These are phyloP conservation scores for Nicotiana sylvestris DNA, from an alignment of 257 asterid genomes.

Conservation along the genomic window DNA sequence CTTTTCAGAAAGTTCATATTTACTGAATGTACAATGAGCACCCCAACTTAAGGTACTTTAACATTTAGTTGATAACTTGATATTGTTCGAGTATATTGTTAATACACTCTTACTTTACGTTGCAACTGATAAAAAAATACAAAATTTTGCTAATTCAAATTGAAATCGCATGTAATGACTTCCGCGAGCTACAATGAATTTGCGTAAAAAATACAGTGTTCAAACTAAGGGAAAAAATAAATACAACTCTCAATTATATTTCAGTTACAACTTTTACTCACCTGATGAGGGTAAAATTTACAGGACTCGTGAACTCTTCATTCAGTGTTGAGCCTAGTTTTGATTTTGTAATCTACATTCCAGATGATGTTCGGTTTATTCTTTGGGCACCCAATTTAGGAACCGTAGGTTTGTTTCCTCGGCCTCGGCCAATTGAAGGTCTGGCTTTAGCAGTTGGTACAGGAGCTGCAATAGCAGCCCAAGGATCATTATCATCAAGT, in stretches of 20 bases:
- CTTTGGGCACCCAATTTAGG: constrained; percentile 79
- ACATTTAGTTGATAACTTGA: too few relatives aligned
- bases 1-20: too few relatives aligned
- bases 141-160: too few relatives aligned
- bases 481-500: constrained; percentile 35
- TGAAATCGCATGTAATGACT: neutral
- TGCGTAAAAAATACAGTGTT: neutral
- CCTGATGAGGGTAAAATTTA: constrained; percentile 31
- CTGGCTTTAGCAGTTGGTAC: constrained; percentile 63
- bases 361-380: constrained; percentile 86
- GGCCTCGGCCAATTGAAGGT: constrained; percentile 65
- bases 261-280: neutral
- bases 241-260: neutral
- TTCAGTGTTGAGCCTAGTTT: constrained; percentile 12
- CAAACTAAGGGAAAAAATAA: neutral
- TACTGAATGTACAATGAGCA: too few relatives aligned
- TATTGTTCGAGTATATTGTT: too few relatives aligned
- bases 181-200: neutral
- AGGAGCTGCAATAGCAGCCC: constrained; percentile 61
- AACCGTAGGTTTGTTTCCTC: constrained; percentile 65
- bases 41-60: too few relatives aligned
- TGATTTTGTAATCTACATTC: constrained; percentile 35
- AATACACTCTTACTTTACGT: too few relatives aligned
- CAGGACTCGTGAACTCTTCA: constrained; percentile 9
- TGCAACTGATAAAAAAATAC: too few relatives aligned